Evolutionary conservation across 2,329 filamentous ascomycete species (phyloP), one percentile per base, ranked within the genome.

Genomic region (Pseudogymnoascus sp.): DNA sequence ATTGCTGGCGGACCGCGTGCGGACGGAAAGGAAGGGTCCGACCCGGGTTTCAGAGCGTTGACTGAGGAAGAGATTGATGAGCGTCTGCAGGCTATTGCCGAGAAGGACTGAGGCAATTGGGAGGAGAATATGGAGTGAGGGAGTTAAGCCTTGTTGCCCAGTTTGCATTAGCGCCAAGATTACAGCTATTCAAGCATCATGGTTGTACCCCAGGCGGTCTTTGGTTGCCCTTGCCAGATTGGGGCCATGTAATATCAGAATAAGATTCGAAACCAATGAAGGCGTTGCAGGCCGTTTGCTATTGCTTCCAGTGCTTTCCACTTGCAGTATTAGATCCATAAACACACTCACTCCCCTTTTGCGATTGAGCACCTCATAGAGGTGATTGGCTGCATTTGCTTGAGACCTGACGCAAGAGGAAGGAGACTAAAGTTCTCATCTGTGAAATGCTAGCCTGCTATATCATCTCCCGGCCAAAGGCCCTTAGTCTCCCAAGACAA

Each of bases 21-120:
- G 61, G 90, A 95, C 71, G 92, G 92, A 66, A 82, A 89, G 76
- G 89, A 95, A 73, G 90, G 90, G 65, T 88, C 86, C 64, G 82
- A 90, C 69, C 75, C 86, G 57, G 80, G 79, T 63, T 99, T 99
- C 81, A 85, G 92, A 73, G 88, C 86, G 67, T 81, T 99, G 74
- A 95, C 89, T 28, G 92, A 96, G 76, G 92, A 97, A 34, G 92
- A 99, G 83, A 96, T 99, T 74, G 94, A 99, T 71, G 94, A 97
- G 77, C 84, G 94, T 75, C 83, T 99, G 78, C 92, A 97, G 77
- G 91, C 92, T 60, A 99, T 99, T 74, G 91, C 91, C 61, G 94
- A 99, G 82, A 97, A 96, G 83, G 94, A 99, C 77, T 99, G 82
- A 84, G 73, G 56, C 5, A 55, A 15, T 52, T 30, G 23, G 35